Evolutionary conservation across 2,329 filamentous ascomycete genomes (phyloP).

Genomic region (Aspergillus piperis): DNA sequence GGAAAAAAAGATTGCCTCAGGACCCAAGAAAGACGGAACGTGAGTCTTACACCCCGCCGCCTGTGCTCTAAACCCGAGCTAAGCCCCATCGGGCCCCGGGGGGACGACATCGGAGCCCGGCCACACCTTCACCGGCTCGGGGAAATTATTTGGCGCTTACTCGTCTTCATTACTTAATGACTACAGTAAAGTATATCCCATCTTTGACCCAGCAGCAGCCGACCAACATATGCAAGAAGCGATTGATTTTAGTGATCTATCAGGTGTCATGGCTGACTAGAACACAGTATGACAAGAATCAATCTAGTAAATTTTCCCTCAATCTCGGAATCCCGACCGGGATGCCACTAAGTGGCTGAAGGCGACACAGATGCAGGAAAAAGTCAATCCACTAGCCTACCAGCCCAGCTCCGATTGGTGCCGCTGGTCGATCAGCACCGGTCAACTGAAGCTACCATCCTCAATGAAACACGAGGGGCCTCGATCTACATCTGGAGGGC

Average conservation of each 20-base stretch:
- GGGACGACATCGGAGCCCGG: slow-evolving; percentile 18
- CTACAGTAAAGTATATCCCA: too few relatives aligned
- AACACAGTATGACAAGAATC: too few relatives aligned
- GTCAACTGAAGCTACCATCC: neutral
- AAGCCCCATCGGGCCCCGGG: slow-evolving; percentile 5
- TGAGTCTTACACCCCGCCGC: neutral
- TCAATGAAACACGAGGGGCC: neutral
- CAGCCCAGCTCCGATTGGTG: neutral
- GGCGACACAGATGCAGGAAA: neutral
- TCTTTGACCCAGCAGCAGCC: too few relatives aligned
- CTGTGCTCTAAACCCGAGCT: too few relatives aligned
- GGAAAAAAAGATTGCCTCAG: slow-evolving; percentile 17
- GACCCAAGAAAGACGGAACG: neutral
- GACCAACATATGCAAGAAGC: too few relatives aligned
- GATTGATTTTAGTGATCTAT: neutral
- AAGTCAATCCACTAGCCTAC: slow-evolving; percentile 2
- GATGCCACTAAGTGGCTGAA: neutral
- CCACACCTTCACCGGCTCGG: slow-evolving; percentile 6
- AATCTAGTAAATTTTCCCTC: too few relatives aligned
- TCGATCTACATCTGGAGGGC: neutral
- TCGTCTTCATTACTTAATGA: slow-evolving; percentile 4
- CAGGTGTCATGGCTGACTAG: neutral
- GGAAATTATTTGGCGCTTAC: neutral
- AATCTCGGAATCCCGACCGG: neutral
- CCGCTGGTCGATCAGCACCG: neutral